Conservation (phyloP, 805 yeast species). For the Starmerella floris region DNA sequence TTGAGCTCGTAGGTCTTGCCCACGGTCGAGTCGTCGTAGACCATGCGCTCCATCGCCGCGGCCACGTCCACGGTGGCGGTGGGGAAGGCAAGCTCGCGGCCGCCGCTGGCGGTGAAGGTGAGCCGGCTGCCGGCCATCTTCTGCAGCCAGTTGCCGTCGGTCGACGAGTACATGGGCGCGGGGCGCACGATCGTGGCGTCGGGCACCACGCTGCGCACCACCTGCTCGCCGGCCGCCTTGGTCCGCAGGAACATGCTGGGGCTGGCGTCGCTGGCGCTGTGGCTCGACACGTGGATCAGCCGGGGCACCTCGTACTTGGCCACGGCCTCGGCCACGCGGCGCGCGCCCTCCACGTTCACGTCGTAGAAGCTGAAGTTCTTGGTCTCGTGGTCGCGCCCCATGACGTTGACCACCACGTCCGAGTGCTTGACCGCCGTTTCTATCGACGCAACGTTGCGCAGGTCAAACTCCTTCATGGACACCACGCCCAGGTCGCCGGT, state of each 20-base stretch:
- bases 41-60: conserved; percentile 61
- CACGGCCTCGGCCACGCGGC: conserved; percentile 61
- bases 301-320: conserved; percentile 61
- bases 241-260: conserved; percentile 62
- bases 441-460: conserved; percentile 61
- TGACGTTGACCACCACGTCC: conserved; percentile 67
- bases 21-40: conserved; percentile 64
- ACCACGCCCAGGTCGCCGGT: conserved; percentile 82
- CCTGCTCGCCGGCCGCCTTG: conserved; percentile 65
- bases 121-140: conserved; percentile 42
- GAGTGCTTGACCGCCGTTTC: conserved; percentile 67
- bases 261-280: conserved; percentile 58
- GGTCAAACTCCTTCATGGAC: conserved; percentile 67
- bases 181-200: conserved; percentile 79
- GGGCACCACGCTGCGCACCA: conserved; percentile 53
- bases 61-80: conserved; percentile 71
- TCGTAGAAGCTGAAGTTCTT: conserved; percentile 75
- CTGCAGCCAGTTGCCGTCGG: conserved; percentile 50
- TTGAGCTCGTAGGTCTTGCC: conserved; percentile 64
- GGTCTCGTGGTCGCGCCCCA: conserved; percentile 64
- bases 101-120: conserved; percentile 53
- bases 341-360: conserved; percentile 65
- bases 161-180: conserved; percentile 63
- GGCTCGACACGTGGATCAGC: conserved; percentile 64
- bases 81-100: conserved; percentile 52